Conservation (phyloP, 2,329 filamentous ascomycete genomes). For the Cercospora citrullina region DNA sequence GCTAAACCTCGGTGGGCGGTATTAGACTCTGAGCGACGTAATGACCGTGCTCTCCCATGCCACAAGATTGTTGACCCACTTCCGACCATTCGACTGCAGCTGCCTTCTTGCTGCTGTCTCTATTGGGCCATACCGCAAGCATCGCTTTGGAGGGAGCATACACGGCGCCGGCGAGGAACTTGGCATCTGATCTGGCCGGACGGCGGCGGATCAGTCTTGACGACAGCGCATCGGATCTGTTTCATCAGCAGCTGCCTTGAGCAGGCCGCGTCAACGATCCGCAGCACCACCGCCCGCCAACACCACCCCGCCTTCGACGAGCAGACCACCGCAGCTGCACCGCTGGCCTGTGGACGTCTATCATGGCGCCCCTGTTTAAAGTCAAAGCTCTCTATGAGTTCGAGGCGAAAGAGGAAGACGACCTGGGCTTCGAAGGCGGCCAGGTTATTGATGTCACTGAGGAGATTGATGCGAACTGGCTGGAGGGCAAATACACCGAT, state of each 20-base stretch:
- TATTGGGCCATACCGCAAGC: background rate
- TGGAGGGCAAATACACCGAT: slow-evolving; percentile 82
- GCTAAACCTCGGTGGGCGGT: slow-evolving; percentile 1
- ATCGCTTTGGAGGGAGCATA: background rate
- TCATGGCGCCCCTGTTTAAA: slow-evolving; percentile 64
- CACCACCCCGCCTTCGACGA: background rate
- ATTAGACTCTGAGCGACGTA: slow-evolving; percentile 6
- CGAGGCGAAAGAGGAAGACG: slow-evolving; percentile 87
- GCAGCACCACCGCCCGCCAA: slow-evolving; percentile 1
- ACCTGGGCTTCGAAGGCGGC: slow-evolving; percentile 79
- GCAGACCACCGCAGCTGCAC: slow-evolving; percentile 12
- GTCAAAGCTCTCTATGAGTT: slow-evolving; percentile 98
- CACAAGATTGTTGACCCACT: slow-evolving; percentile 13
- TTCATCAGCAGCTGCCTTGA: slow-evolving; percentile 14
- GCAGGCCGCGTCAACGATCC: slow-evolving; percentile 14
- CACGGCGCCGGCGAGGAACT: background rate
- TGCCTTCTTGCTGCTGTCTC: background rate
- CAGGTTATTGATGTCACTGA: slow-evolving; percentile 94
- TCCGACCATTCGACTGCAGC: slow-evolving; percentile 6
- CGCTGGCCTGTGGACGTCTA: slow-evolving; percentile 2
- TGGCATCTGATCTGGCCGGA: slow-evolving; percentile 3
- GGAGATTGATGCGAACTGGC: slow-evolving; percentile 92
- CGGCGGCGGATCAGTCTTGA: slow-evolving; percentile 1
- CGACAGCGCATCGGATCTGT: slow-evolving; percentile 8
- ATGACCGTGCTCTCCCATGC: slow-evolving; percentile 1